phyloP scores from a whole-genome alignment of 495 filamentous ascomycete species.

The Penicillium antarcticum region DNA sequence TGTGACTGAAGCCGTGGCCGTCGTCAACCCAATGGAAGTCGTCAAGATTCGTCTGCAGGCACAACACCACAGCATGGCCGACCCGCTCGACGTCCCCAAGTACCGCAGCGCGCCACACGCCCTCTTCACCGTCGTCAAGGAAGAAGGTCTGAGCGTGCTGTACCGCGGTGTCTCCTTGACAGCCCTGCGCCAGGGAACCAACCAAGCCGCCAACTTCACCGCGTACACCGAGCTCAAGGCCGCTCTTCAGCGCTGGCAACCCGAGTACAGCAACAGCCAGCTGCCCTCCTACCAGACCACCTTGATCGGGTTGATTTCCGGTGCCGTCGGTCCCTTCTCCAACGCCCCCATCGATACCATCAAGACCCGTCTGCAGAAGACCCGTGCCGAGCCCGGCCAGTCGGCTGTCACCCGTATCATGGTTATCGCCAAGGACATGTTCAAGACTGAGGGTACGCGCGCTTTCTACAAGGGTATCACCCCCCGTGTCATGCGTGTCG shows the following conservation, averaged over 20 bases:
- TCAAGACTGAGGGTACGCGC: slow-evolving; percentile 87
- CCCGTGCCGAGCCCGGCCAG: slow-evolving; percentile 75
- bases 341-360: slow-evolving; percentile 99
- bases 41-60: slow-evolving; percentile 97
- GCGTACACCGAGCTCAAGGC: slow-evolving; percentile 94
- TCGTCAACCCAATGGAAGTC: slow-evolving; percentile 98
- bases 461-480: slow-evolving; percentile 99
- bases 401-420: slow-evolving; percentile 74
- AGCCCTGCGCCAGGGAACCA: slow-evolving; percentile 88
- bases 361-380: slow-evolving; percentile 95
- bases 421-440: slow-evolving; percentile 84
- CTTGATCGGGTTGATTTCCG: slow-evolving; percentile 83
- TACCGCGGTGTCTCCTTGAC: slow-evolving; percentile 94
- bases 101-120: slow-evolving; percentile 98
- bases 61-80: slow-evolving; percentile 92
- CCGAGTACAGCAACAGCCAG: slow-evolving; percentile 52
- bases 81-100: slow-evolving; percentile 86
- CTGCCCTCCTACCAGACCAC: slow-evolving; percentile 89
- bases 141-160: slow-evolving; percentile 82
- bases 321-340: slow-evolving; percentile 90
- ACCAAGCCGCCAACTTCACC: slow-evolving; percentile 99
- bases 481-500: slow-evolving; percentile 93
- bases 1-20: slow-evolving; percentile 91
- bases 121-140: slow-evolving; percentile 83
- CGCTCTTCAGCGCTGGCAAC: slow-evolving; percentile 65